These are phyloP conservation scores for Wallemia hederae DNA, from an alignment of 1,284 basidiomycete species.

Conservation along the genomic window DNA sequence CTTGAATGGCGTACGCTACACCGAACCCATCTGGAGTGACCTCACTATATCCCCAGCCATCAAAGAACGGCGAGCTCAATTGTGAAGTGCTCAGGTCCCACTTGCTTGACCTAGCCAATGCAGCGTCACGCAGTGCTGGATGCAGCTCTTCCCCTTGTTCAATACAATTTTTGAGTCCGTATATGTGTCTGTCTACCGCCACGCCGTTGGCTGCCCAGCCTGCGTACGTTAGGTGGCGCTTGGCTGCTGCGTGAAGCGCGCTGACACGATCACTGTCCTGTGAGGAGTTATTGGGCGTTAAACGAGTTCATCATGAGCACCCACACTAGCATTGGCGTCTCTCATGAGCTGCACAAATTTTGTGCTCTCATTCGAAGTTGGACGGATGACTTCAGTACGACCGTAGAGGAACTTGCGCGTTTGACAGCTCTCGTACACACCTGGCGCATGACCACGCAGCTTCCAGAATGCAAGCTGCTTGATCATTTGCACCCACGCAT, in stretches of 20 bases:
- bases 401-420: constrained; percentile 77
- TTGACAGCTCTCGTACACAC: constrained; percentile 82
- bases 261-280: constrained; percentile 33
- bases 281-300: background rate
- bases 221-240: constrained; percentile 61
- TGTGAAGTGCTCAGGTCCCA: constrained; percentile 87
- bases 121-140: constrained; percentile 45
- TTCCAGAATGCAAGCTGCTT: constrained; percentile 89
- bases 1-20: constrained; percentile 68
- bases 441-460: constrained; percentile 43
- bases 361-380: constrained; percentile 50
- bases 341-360: constrained; percentile 73
- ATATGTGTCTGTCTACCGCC: constrained; percentile 85
- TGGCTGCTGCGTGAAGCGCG: constrained; percentile 47
- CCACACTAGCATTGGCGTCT: constrained; percentile 24
- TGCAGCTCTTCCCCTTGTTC: constrained; percentile 45
- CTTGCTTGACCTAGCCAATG: constrained; percentile 39
- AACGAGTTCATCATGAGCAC: constrained; percentile 9
- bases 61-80: constrained; percentile 49
- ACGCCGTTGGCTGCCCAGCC: constrained; percentile 74
- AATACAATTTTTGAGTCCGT: constrained; percentile 64
- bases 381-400: constrained; percentile 79
- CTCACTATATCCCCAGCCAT: constrained; percentile 94
- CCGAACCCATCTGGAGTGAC: constrained; percentile 84
- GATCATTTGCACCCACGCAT: constrained; percentile 79